These are phyloP conservation scores for Pseudopyricularia cyperi DNA, from an alignment of 2,329 filamentous ascomycete species.

Conservation along the genomic window DNA sequence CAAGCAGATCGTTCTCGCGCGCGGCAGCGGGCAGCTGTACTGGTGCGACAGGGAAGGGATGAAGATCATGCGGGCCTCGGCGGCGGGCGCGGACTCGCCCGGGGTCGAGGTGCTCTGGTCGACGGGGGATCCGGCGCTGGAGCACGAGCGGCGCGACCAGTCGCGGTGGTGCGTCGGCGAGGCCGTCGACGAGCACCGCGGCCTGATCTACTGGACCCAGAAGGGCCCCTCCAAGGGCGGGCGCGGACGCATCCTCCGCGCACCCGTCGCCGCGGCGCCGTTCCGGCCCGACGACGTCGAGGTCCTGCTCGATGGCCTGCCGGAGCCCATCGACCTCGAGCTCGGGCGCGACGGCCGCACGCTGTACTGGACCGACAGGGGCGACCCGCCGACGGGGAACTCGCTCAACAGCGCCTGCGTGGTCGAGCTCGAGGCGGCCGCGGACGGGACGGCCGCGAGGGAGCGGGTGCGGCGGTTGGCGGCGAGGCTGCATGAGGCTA, in stretches of 20 bases:
- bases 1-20: slow-evolving; percentile 25
- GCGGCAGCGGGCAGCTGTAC: slow-evolving; percentile 20
- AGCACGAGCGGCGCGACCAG: slow-evolving; percentile 15
- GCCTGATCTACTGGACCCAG: slow-evolving; percentile 46
- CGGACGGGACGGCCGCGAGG: background rate
- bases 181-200: slow-evolving; percentile 24
- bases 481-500: background rate
- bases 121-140: slow-evolving; percentile 13
- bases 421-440: background rate
- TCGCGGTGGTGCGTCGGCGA: slow-evolving; percentile 43
- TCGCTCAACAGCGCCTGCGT: slow-evolving; percentile 28
- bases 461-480: background rate
- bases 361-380: slow-evolving; percentile 50
- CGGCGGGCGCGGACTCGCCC: slow-evolving; percentile 25
- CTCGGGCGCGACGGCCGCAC: slow-evolving; percentile 28
- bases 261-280: slow-evolving; percentile 23
- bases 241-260: slow-evolving; percentile 38
- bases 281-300: slow-evolving; percentile 25
- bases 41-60: slow-evolving; percentile 30
- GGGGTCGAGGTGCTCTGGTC: slow-evolving; percentile 25
- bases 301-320: slow-evolving; percentile 27
- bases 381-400: slow-evolving; percentile 41
- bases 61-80: slow-evolving; percentile 22
- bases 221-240: slow-evolving; percentile 39
- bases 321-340: slow-evolving; percentile 45